Evolutionary conservation across 2,329 filamentous ascomycete species (phyloP), one percentile per base, ranked within the genome.

Genomic region (Lasiodiplodia gonubiensis): DNA sequence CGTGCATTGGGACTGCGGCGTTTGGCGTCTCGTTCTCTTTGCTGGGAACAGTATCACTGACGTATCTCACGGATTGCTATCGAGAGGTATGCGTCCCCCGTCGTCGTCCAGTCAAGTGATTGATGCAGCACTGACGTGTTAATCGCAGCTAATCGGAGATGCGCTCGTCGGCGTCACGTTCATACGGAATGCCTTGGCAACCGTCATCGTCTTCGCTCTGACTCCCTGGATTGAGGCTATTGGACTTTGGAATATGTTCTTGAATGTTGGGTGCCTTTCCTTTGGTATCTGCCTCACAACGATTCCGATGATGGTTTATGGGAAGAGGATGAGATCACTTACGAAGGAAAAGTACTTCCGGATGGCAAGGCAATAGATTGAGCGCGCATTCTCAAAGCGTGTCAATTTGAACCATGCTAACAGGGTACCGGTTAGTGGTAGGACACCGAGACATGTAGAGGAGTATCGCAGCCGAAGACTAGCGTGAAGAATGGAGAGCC

Each of bases 101-200:
- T 4, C 7, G 12, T 33, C 2, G 8, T 37, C 8, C 35, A 4
- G 5, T 10, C 18, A 21, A 30, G 6, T 30, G 12, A 2, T 53
- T 8, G 25, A 12, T 53, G 11, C 14, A 18, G 14, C 33, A 18
- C 25, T 53, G 21, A 30, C 51, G 1, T 16, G 2, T 35, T 16
- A 3, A 14, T 18, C 5, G 18, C 68, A 84, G 76, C 81, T 85
- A 39, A 76, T 85, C 54, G 82, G 79, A 10, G 82, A 85, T 68
- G 78, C 82, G 0, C 72, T 85, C 5, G 81, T 84, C 4, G 79
- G 74, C 0, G 74, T 85, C 1, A 80, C 81, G 0, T 80, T 85
- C 66, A 72, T 81, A 12, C 79, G 83, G 0, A 85, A 85, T 59
- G 67, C 75, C 2, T 76, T 84, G 52, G 76, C 76, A 18, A 82